phyloP scores from a whole-genome alignment of 805 yeast genomes.

The Saturnispora silvae region DNA sequence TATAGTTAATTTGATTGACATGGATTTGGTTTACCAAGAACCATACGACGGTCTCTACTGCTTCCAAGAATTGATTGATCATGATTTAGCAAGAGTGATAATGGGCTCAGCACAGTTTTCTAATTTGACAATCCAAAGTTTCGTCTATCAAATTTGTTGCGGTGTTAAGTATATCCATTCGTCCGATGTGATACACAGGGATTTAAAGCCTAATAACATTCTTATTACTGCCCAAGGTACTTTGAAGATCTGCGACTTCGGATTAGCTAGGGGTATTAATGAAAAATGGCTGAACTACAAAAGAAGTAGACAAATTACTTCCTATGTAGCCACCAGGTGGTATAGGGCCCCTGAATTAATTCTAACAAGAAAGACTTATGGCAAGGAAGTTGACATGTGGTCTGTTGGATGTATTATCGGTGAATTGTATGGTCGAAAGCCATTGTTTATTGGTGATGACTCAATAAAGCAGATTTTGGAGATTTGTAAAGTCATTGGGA shows the following conservation, averaged over 20 bases:
- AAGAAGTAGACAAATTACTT: constrained; percentile 38
- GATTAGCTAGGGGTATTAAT: constrained; percentile 71
- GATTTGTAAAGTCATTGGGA: constrained; percentile 60
- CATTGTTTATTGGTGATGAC: constrained; percentile 69
- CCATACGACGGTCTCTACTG: constrained; percentile 86
- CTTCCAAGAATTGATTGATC: constrained; percentile 76
- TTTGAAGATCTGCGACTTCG: constrained; percentile 87
- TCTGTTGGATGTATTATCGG: constrained; percentile 86
- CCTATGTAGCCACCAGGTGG: constrained; percentile 92
- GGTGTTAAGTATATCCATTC: constrained; percentile 85
- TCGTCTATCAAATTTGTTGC: constrained; percentile 71
- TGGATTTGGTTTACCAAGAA: constrained; percentile 52
- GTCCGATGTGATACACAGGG: constrained; percentile 88
- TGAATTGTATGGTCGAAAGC: constrained; percentile 72
- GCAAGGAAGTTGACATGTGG: constrained; percentile 81
- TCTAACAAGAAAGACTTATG: constrained; percentile 46
- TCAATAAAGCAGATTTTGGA: constrained; percentile 61
- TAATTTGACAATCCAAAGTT: constrained; percentile 71
- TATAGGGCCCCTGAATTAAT: constrained; percentile 90
- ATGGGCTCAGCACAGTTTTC: constrained; percentile 67
- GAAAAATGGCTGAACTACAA: constrained; percentile 17
- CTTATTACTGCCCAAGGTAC: constrained; percentile 64
- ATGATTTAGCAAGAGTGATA: constrained; percentile 73
- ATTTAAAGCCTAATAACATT: constrained; percentile 85
- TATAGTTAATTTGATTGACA: constrained; percentile 61